Conservation (phyloP, 2,329 filamentous ascomycete species). For the Fusarium falciforme region DNA sequence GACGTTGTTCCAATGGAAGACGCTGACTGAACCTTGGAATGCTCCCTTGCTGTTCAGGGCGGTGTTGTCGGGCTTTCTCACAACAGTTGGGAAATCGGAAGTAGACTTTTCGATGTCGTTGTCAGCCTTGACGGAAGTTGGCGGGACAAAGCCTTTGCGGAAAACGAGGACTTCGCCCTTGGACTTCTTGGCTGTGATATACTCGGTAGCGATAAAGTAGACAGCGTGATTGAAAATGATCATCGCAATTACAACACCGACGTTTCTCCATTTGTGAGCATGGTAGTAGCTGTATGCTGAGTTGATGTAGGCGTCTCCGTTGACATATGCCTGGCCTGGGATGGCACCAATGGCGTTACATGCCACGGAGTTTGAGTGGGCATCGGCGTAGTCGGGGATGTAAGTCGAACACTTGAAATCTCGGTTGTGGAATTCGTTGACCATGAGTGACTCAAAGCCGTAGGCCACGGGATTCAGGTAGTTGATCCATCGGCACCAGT, state of each 20-base stretch:
- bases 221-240: conserved; percentile 56
- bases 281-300: conserved; percentile 59
- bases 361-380: not conserved
- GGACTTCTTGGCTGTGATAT: conserved; percentile 58
- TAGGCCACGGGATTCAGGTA: conserved; percentile 74
- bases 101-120: conserved; percentile 6
- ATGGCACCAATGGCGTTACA: conserved; percentile 51
- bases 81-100: not conserved
- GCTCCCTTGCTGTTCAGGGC: conserved; percentile 3
- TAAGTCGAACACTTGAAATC: conserved; percentile 29
- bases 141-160: conserved; percentile 53
- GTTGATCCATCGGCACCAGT: conserved; percentile 75
- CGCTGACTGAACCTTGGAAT: not conserved
- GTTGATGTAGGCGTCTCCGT: conserved; percentile 59
- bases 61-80: not conserved
- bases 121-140: conserved; percentile 6
- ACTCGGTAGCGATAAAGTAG: conserved; percentile 63
- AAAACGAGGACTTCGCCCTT: conserved; percentile 72
- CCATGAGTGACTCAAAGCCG: conserved; percentile 72
- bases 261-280: conserved; percentile 63
- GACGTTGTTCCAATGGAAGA: conserved; percentile 78
- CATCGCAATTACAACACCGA: conserved; percentile 65
- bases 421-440: conserved; percentile 68
- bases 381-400: conserved; percentile 11
- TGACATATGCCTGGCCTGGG: conserved; percentile 56